phyloP scores from a whole-genome alignment of 345 rosid genomes.

The Salix viminalis region DNA sequence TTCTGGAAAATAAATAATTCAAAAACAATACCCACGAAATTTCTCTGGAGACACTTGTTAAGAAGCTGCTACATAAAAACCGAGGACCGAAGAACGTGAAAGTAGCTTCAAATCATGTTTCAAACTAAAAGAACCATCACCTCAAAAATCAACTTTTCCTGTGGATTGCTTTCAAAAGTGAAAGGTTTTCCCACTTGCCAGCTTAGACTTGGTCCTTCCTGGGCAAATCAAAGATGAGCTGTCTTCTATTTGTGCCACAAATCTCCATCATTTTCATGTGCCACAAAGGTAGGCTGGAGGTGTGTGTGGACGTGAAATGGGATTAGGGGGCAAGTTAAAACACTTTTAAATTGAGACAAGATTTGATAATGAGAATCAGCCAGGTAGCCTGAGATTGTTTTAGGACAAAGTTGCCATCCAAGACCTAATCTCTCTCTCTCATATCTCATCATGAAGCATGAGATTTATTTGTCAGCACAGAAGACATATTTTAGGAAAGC shows the following conservation, averaged over 20 bases:
- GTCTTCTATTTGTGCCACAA: neutral
- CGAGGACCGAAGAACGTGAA: neutral
- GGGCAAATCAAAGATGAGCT: neutral
- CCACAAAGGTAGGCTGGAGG: neutral
- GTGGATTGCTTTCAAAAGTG: neutral
- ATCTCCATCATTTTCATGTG: neutral
- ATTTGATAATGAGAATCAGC: neutral
- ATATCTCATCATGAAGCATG: neutral
- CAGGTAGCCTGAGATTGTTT: neutral
- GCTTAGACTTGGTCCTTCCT: neutral
- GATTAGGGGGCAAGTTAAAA: neutral
- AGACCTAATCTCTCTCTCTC: neutral
- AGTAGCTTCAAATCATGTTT: neutral
- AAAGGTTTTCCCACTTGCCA: neutral
- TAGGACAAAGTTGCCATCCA: neutral
- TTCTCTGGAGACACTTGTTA: neutral
- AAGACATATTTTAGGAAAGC: conserved; percentile 17
- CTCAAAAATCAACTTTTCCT: neutral
- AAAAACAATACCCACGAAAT: neutral
- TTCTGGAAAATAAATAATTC: neutral
- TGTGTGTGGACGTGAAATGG: neutral
- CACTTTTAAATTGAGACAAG: neutral
- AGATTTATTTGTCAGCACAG: conserved; percentile 2
- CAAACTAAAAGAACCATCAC: neutral
- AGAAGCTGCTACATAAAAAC: neutral